phyloP scores from a whole-genome alignment of 2,329 filamentous ascomycete species.

The Aureobasidium lini region DNA sequence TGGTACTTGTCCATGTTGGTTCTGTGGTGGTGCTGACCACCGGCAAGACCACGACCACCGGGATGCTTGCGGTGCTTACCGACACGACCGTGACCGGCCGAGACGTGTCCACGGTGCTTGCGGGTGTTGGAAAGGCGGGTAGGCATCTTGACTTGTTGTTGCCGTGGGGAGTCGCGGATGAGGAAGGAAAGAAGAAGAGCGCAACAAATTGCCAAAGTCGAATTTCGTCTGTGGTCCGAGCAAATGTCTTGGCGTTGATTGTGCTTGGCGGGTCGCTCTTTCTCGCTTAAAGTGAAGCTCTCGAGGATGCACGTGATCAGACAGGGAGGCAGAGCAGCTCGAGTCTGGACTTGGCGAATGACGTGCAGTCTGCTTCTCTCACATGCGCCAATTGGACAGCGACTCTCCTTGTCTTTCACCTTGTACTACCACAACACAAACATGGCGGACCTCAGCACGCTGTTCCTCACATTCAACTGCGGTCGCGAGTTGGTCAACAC shows the following conservation, averaged over 20 bases:
- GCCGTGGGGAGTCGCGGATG: conserved; percentile 6
- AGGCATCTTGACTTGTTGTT: conserved; percentile 52
- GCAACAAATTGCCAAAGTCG: conserved; percentile 1
- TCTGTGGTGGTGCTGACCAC: conserved; percentile 98
- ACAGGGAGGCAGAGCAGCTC: no score
- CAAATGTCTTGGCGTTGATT: not conserved
- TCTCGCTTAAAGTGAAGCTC: not conserved
- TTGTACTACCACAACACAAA: not conserved
- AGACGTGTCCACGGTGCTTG: conserved; percentile 94
- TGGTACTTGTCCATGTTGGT: conserved; percentile 93
- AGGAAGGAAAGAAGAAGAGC: not conserved
- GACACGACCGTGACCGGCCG: conserved; percentile 94
- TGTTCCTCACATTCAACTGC: conserved; percentile 87
- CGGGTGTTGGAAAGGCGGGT: conserved; percentile 68
- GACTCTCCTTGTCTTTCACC: not conserved
- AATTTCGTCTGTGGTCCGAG: conserved; percentile 12
- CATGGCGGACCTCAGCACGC: conserved; percentile 51
- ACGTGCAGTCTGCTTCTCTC: not conserved
- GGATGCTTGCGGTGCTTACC: conserved; percentile 95
- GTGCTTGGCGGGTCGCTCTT: not conserved
- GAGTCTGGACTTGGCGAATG: not conserved
- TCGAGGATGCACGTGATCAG: not conserved
- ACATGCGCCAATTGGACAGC: not conserved
- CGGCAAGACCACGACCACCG: conserved; percentile 77
- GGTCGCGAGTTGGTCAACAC: conserved; percentile 64